Conservation (phyloP, 805 yeast genomes). For the Brettanomyces sp. region DNA sequence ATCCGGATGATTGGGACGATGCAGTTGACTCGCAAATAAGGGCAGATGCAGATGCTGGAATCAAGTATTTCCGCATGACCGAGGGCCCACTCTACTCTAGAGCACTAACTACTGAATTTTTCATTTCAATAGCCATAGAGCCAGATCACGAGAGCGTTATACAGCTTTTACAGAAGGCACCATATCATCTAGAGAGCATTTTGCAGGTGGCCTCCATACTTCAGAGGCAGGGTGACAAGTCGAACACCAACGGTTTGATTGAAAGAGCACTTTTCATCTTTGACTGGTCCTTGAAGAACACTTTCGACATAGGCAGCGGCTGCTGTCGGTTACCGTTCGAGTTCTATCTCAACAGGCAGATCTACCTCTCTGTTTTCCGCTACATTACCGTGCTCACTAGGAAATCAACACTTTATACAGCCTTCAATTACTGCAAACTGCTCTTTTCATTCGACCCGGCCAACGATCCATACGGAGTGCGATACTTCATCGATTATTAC, state of each 20-base stretch:
- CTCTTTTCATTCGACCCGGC: constrained; percentile 60
- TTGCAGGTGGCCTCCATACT: constrained; percentile 69
- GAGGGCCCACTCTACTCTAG: constrained; percentile 19
- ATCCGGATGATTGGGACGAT: constrained; percentile 39
- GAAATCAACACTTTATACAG: constrained; percentile 70
- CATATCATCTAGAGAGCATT: constrained; percentile 73
- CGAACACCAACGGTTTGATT: constrained; percentile 62
- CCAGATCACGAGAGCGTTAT: constrained; percentile 74
- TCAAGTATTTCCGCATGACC: constrained; percentile 47
- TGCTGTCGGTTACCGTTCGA: constrained; percentile 68
- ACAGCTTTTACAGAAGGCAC: constrained; percentile 45
- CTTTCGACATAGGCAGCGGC: constrained; percentile 48
- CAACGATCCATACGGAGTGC: constrained; percentile 77
- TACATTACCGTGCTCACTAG: constrained; percentile 63
- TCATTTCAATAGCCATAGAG: constrained; percentile 55
- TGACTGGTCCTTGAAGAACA: constrained; percentile 60
- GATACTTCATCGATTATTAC: constrained; percentile 75
- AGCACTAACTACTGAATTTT: constrained; percentile 35
- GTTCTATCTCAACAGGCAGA: constrained; percentile 64
- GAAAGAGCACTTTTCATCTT: constrained; percentile 74
- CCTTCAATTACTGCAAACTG: constrained; percentile 64
- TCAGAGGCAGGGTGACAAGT: constrained; percentile 67
- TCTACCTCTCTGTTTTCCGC: constrained; percentile 65
- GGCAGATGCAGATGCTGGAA: constrained; percentile 32
- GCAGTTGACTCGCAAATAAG: constrained; percentile 33